Conservation (phyloP, 139 green algal species). For the Mesotaenium endlicherianum region DNA sequence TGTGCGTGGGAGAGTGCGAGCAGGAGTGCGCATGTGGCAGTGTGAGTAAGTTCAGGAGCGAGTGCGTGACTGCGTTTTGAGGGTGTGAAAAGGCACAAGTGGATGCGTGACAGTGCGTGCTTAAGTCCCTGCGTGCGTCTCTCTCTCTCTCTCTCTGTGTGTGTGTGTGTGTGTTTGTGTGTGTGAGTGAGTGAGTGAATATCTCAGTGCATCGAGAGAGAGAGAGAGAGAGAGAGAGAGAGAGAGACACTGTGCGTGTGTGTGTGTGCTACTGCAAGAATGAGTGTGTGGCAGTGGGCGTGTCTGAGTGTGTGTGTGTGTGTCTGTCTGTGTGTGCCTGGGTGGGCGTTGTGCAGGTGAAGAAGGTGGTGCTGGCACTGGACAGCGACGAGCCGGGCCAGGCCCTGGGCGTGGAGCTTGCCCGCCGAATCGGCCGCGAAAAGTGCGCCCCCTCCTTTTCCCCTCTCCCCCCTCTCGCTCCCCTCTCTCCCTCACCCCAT, state of each 20-base stretch:
- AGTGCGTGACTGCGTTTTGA: too few relatives aligned
- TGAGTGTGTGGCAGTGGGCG: not conserved
- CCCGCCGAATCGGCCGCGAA: constrained; percentile 73
- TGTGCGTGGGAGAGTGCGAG: too few relatives aligned
- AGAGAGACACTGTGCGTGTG: not conserved
- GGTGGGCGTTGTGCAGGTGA: not conserved
- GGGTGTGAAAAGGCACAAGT: too few relatives aligned
- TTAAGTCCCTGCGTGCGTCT: too few relatives aligned
- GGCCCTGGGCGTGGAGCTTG: constrained; percentile 82
- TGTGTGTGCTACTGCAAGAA: not conserved
- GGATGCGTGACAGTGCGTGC: too few relatives aligned
- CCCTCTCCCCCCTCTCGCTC: too few relatives aligned
- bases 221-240: not conserved
- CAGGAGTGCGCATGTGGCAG: too few relatives aligned
- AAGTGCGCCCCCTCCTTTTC: not conserved
- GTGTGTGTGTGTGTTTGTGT: too few relatives aligned
- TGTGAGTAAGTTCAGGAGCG: too few relatives aligned
- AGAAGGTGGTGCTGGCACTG: constrained; percentile 67
- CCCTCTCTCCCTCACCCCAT: too few relatives aligned
- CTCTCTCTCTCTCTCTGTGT: too few relatives aligned
- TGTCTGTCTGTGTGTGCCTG: not conserved
- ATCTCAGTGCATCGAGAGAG: not conserved
- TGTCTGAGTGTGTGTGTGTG: not conserved
- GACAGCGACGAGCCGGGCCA: constrained; percentile 82
- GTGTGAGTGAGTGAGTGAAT: too few relatives aligned